A percentile compares a stretch with the other conserved stretches of the same genome.
Evolutionary conservation across 345 rosid species (phyloP).

Genomic region (Nephelium lappaceum): DNA sequence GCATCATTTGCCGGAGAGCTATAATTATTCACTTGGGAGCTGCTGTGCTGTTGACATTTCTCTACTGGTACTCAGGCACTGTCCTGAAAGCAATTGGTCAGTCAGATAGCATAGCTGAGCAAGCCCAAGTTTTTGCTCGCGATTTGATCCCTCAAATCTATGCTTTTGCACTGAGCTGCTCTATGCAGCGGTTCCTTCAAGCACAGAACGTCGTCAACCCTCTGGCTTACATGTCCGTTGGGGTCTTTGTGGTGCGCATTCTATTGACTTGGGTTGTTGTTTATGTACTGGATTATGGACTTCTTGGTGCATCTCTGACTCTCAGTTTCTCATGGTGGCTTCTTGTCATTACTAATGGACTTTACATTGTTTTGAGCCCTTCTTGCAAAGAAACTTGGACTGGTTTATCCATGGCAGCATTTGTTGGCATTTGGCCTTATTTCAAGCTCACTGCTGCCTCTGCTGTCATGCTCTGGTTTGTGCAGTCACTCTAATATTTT

Average conservation of each 20-base stretch:
- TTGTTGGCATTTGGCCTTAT: conserved; percentile 87
- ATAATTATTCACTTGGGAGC: conserved; percentile 72
- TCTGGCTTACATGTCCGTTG: conserved; percentile 70
- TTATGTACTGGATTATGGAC: conserved; percentile 50
- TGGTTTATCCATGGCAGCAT: conserved; percentile 61
- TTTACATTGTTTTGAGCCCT: conserved; percentile 67
- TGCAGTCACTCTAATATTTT: background rate
- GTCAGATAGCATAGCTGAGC: conserved; percentile 51
- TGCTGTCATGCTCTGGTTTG: conserved; percentile 86
- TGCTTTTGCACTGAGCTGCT: conserved; percentile 76
- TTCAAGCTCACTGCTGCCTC: conserved; percentile 82
- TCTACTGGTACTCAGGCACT: conserved; percentile 64
- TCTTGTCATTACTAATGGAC: conserved; percentile 41
- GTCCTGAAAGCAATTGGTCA: conserved; percentile 63
- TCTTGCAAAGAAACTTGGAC: conserved; percentile 83
- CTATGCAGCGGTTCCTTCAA: conserved; percentile 89
- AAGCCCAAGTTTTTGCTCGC: conserved; percentile 68
- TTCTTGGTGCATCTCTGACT: conserved; percentile 64
- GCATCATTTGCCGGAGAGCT: conserved; percentile 85
- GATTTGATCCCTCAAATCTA: conserved; percentile 80
- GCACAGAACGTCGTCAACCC: conserved; percentile 97
- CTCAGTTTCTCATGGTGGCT: conserved; percentile 90
- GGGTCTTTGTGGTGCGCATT: conserved; percentile 64
- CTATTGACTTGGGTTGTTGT: conserved; percentile 63
- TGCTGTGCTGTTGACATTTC: conserved; percentile 63